A percentile compares a stretch with the other conserved stretches of the same genome.
phyloP scores from a whole-genome alignment of 805 yeast species.

The Yamadazyma scolyti region DNA sequence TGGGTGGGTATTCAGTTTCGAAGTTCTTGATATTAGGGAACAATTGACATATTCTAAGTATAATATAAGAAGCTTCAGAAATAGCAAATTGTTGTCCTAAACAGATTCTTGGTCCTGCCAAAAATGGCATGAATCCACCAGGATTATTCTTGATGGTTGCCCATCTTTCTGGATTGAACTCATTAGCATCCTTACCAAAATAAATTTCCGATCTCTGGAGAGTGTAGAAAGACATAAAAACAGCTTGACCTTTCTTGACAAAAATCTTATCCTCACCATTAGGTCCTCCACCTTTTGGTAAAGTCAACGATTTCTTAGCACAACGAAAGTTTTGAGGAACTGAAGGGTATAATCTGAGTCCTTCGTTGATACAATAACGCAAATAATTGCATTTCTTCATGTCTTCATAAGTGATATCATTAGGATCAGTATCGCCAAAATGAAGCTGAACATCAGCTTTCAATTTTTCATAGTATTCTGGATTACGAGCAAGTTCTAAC shows the following conservation, averaged over 20 bases:
- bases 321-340: slow-evolving; percentile 33
- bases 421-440: slow-evolving; percentile 22
- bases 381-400: slow-evolving; percentile 31
- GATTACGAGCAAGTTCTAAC: slow-evolving; percentile 30
- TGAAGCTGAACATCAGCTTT: slow-evolving; percentile 20
- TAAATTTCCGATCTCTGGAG: slow-evolving; percentile 38
- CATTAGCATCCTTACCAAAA: slow-evolving; percentile 46
- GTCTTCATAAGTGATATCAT: slow-evolving; percentile 26
- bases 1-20: slow-evolving; percentile 27
- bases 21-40: slow-evolving; percentile 17
- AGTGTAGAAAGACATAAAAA: slow-evolving; percentile 38
- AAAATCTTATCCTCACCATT: slow-evolving; percentile 23
- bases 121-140: slow-evolving; percentile 52
- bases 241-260: slow-evolving; percentile 42
- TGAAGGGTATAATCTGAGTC: slow-evolving; percentile 30
- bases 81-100: slow-evolving; percentile 57
- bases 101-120: slow-evolving; percentile 56
- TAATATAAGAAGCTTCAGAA: slow-evolving; percentile 48
- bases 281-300: slow-evolving; percentile 31
- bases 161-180: slow-evolving; percentile 52
- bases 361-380: slow-evolving; percentile 27
- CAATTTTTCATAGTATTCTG: slow-evolving; percentile 24
- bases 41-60: slow-evolving; percentile 31
- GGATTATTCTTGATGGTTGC: slow-evolving; percentile 32
- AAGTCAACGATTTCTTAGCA: slow-evolving; percentile 23